Conservation (phyloP, 192 early-diverging fungal genomes). For the Coemansia reversa region DNA sequence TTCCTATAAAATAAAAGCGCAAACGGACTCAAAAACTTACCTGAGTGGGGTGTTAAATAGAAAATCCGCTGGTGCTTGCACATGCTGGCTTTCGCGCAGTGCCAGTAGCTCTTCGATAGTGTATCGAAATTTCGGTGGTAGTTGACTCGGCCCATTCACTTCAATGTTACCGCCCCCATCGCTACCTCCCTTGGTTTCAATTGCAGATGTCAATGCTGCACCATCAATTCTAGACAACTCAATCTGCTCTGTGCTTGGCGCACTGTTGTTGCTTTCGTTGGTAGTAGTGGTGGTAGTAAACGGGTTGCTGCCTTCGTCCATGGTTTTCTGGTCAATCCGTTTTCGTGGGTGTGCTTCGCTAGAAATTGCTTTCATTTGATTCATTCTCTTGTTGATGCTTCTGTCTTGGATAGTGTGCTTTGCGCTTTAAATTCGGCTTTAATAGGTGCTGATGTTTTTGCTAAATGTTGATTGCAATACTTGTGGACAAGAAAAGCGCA, state of each 20-base stretch:
- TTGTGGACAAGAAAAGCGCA: too few species aligned
- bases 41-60: constrained; percentile 39
- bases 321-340: constrained; percentile 6
- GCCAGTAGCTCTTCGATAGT: constrained; percentile 37
- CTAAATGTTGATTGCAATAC: too few species aligned
- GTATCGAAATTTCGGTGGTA: constrained; percentile 21
- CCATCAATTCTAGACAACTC: too few species aligned
- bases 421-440: not conserved
- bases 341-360: constrained; percentile 26
- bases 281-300: not conserved
- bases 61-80: constrained; percentile 25
- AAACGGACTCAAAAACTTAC: constrained; percentile 16
- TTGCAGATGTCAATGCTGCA: too few species aligned
- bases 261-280: too few species aligned
- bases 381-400: constrained; percentile 11
- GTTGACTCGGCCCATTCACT: not conserved
- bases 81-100: constrained; percentile 32
- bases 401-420: not conserved
- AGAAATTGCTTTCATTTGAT: constrained; percentile 4
- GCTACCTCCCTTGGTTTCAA: too few species aligned
- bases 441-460: too few species aligned
- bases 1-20: not conserved
- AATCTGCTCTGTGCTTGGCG: too few species aligned
- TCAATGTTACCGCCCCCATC: too few species aligned
- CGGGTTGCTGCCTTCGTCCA: too few species aligned